Conservation (phyloP, 345 rosid genomes). For the Salix purpurea region DNA sequence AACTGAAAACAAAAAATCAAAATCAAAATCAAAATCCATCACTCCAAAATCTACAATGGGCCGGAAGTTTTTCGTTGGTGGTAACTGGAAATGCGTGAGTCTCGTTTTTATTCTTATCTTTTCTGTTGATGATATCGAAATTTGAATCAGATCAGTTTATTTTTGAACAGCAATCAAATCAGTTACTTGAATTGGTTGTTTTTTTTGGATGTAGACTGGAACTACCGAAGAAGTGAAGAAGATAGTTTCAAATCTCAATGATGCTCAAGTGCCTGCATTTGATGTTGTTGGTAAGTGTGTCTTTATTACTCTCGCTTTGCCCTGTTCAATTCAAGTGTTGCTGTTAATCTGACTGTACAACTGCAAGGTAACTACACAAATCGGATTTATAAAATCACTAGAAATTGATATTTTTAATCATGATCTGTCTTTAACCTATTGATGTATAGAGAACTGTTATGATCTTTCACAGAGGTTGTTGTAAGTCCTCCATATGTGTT, state of each 20-base stretch:
- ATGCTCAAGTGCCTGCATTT: slow-evolving; percentile 57
- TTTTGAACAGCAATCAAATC: neutral
- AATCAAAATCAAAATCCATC: neutral
- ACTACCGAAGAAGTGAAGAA: slow-evolving; percentile 87
- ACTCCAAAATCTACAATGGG: slow-evolving; percentile 41
- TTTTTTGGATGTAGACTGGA: slow-evolving; percentile 57
- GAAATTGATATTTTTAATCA: neutral
- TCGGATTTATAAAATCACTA: neutral
- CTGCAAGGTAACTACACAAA: neutral
- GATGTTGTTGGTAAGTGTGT: slow-evolving; percentile 72
- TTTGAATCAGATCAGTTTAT: neutral
- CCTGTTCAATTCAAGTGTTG: too few relatives aligned
- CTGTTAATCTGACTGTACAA: too few relatives aligned
- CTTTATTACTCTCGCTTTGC: neutral
- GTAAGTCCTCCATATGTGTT: slow-evolving; percentile 84
- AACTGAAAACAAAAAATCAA: neutral
- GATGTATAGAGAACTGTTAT: neutral
- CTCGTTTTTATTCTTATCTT: neutral
- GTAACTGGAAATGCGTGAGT: slow-evolving; percentile 98
- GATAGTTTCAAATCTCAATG: slow-evolving; percentile 66
- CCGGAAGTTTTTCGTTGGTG: slow-evolving; percentile 87
- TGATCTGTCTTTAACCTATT: neutral
- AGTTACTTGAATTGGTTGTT: neutral
- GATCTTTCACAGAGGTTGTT: slow-evolving; percentile 64
- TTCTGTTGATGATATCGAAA: neutral